These are phyloP conservation scores for Aspergillus sclerotialis DNA, from an alignment of 2,329 filamentous ascomycete species.

Conservation along the genomic window DNA sequence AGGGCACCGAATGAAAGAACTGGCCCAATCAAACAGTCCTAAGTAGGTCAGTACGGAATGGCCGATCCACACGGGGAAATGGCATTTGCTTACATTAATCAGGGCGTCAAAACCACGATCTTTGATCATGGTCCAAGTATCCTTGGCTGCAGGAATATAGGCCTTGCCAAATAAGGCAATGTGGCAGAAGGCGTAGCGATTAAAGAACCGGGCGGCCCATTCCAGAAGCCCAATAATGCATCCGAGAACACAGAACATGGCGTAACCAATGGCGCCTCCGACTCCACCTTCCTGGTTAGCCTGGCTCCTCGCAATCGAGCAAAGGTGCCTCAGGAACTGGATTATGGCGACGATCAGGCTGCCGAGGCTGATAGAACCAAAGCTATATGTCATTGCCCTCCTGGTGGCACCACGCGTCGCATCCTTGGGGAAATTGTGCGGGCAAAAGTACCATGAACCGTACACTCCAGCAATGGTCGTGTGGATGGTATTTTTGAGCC, in stretches of 20 bases:
- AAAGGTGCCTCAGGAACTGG: constrained; percentile 74
- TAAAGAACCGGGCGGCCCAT: constrained; percentile 83
- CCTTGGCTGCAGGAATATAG: constrained; percentile 80
- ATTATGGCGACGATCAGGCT: constrained; percentile 81
- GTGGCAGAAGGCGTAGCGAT: constrained; percentile 86
- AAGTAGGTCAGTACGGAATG: no score
- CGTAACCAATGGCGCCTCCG: constrained; percentile 60
- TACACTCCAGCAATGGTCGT: constrained; percentile 82
- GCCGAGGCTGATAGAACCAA: constrained; percentile 82
- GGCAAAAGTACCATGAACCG: constrained; percentile 85
- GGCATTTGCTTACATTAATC: no score
- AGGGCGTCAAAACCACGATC: constrained; percentile 85
- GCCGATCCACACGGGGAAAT: no score
- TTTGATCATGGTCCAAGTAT: constrained; percentile 87
- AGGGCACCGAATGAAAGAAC: constrained; percentile 69
- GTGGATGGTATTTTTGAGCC: constrained; percentile 89
- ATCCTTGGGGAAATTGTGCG: constrained; percentile 62
- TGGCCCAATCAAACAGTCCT: constrained; percentile 72
- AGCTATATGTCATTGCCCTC: constrained; percentile 80
- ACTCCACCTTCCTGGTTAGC: constrained; percentile 63
- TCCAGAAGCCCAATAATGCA: constrained; percentile 72
- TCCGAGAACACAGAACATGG: constrained; percentile 63
- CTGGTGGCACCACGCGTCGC: constrained; percentile 78
- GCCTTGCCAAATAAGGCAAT: constrained; percentile 88
- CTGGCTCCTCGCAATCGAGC: constrained; percentile 66